phyloP scores from a whole-genome alignment of 345 rosid species.

The Lepidium africanum region DNA sequence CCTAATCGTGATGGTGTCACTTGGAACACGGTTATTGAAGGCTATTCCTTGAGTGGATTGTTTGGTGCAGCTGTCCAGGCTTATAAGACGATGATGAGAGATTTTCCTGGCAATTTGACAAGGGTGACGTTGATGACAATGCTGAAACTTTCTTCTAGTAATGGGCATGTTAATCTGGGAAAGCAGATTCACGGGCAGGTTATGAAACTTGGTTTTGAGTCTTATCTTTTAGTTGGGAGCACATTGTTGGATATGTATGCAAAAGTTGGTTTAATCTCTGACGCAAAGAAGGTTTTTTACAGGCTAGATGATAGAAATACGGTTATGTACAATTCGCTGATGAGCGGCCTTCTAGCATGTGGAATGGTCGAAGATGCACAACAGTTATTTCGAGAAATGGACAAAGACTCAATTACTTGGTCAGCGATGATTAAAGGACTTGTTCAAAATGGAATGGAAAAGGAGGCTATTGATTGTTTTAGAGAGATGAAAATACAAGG shows the following conservation, averaged over 20 bases:
- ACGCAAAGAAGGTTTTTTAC: slow-evolving; percentile 56
- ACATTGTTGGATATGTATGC: slow-evolving; percentile 84
- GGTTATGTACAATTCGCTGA: slow-evolving; percentile 66
- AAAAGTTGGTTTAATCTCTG: slow-evolving; percentile 47
- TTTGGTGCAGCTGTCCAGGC: slow-evolving; percentile 45
- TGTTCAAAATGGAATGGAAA: slow-evolving; percentile 52
- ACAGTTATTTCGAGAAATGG: slow-evolving; percentile 51
- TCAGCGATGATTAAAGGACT: slow-evolving; percentile 82
- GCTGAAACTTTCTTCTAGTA: slow-evolving; percentile 51
- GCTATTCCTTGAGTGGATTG: slow-evolving; percentile 45
- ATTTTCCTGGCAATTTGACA: slow-evolving; percentile 40
- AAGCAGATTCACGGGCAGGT: slow-evolving; percentile 73
- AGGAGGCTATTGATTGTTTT: slow-evolving; percentile 52
- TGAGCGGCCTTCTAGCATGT: slow-evolving; percentile 55
- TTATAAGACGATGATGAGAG: slow-evolving; percentile 60
- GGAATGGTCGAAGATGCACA: slow-evolving; percentile 60
- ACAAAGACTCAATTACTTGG: slow-evolving; percentile 80
- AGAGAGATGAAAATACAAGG: slow-evolving; percentile 63
- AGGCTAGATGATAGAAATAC: slow-evolving; percentile 43
- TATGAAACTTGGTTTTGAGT: slow-evolving; percentile 57
- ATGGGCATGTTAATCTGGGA: slow-evolving; percentile 42
- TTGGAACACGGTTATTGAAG: slow-evolving; percentile 79
- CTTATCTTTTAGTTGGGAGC: slow-evolving; percentile 55
- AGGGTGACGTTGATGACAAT: slow-evolving; percentile 72
- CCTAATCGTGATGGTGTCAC: slow-evolving; percentile 63